Evolutionary conservation across 2,329 filamentous ascomycete genomes (phyloP).

Genomic region (Aspergillus hiratsukae): DNA sequence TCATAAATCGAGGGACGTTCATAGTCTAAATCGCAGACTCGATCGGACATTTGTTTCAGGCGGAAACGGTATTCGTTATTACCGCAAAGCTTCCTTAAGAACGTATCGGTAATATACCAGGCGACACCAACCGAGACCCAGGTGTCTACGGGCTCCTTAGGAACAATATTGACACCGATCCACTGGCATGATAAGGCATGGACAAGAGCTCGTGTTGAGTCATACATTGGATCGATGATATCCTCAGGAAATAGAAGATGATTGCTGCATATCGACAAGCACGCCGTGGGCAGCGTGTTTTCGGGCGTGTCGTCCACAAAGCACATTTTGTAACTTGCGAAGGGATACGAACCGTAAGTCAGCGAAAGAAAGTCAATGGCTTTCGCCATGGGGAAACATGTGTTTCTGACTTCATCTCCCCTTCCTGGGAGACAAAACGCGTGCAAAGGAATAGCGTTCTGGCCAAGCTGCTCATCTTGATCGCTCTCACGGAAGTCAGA

Average conservation of each 20-base stretch:
- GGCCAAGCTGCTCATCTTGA: conserved; percentile 84
- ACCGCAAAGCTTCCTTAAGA: conserved; percentile 84
- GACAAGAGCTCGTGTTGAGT: conserved; percentile 73
- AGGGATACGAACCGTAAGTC: conserved; percentile 85
- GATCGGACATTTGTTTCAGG: conserved; percentile 79
- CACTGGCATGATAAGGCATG: conserved; percentile 87
- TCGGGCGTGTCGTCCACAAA: conserved; percentile 85
- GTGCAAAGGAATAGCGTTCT: conserved; percentile 81
- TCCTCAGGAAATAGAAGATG: conserved; percentile 79
- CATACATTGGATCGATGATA: conserved; percentile 78
- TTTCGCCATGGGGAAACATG: conserved; percentile 74
- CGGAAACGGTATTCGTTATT: conserved; percentile 93
- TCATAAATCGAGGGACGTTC: conserved; percentile 77
- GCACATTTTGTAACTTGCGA: conserved; percentile 84
- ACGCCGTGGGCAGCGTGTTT: conserved; percentile 73
- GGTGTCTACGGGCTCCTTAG: conserved; percentile 71
- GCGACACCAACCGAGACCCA: conserved; percentile 90
- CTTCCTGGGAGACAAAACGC: conserved; percentile 87
- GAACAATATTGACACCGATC: conserved; percentile 88
- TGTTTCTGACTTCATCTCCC: conserved; percentile 76
- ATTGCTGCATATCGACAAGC: conserved; percentile 81
- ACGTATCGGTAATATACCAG: conserved; percentile 91
- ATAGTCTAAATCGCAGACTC: conserved; percentile 74
- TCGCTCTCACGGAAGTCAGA: conserved; percentile 85
- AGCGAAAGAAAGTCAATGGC: conserved; percentile 90